Evolutionary conservation across 2,329 filamentous ascomycete genomes (phyloP).

Genomic region (Diaporthe humulicola): DNA sequence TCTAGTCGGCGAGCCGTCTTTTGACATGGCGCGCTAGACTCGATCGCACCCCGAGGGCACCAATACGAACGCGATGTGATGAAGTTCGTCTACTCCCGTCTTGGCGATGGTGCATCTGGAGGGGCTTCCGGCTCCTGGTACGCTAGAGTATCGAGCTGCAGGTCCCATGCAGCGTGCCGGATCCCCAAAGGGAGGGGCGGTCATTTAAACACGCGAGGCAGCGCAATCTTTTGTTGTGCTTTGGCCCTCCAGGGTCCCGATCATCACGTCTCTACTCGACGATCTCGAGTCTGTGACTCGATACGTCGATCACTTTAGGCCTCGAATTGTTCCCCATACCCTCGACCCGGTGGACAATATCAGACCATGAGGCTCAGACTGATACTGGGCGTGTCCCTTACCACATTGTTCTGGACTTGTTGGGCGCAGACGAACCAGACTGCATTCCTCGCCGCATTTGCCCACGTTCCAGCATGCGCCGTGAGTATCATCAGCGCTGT

Average conservation of each 20-base stretch:
- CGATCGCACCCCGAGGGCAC: constrained; percentile 3
- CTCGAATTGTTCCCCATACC: neutral
- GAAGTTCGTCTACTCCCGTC: constrained; percentile 6
- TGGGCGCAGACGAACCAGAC: constrained; percentile 22
- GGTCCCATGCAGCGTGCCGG: constrained; percentile 12
- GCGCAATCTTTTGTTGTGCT: neutral
- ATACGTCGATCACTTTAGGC: neutral
- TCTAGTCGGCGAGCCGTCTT: constrained; percentile 17
- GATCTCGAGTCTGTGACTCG: constrained; percentile 29
- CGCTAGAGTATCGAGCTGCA: constrained; percentile 17
- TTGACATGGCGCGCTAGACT: constrained; percentile 24
- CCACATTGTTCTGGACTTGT: constrained; percentile 13
- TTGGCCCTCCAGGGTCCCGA: neutral
- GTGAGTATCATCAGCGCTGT: neutral
- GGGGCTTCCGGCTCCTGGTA: neutral
- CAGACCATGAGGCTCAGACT: neutral
- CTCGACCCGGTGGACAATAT: neutral
- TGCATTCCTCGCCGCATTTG: constrained; percentile 32
- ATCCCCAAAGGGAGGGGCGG: constrained; percentile 7
- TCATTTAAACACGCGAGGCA: constrained; percentile 24
- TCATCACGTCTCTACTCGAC: neutral
- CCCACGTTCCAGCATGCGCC: constrained; percentile 20
- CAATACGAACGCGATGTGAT: constrained; percentile 21
- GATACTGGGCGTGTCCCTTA: constrained; percentile 3
- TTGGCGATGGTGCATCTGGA: constrained; percentile 22